These are phyloP conservation scores for Apophysomyces sp. DNA, from an alignment of 371 early-diverging fungal genomes.

Conservation along the genomic window DNA sequence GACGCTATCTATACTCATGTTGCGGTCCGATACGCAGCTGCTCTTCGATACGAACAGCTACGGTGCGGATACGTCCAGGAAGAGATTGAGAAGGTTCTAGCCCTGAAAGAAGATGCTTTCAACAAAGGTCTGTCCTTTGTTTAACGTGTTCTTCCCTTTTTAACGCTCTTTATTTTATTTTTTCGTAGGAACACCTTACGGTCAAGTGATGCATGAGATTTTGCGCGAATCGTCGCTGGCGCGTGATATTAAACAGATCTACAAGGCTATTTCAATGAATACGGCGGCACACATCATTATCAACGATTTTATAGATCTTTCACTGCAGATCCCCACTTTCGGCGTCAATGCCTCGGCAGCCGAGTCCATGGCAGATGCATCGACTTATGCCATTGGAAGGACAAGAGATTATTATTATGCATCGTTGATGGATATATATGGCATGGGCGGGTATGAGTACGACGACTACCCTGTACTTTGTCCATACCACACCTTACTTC, in stretches of 20 bases:
- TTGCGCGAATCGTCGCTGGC: slow-evolving; percentile 51
- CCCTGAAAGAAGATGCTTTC: slow-evolving; percentile 55
- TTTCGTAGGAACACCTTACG: slow-evolving; percentile 30
- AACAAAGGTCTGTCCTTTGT: slow-evolving; percentile 35
- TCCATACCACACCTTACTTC: slow-evolving; percentile 84
- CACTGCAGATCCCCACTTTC: slow-evolving; percentile 64
- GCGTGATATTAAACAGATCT: slow-evolving; percentile 61
- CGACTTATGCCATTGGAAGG: not conserved
- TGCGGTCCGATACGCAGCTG: slow-evolving; percentile 71
- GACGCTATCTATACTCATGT: slow-evolving; percentile 74
- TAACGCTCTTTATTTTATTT: not conserved
- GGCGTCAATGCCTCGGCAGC: slow-evolving; percentile 6
- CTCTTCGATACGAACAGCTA: slow-evolving; percentile 80
- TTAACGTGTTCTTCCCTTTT: not conserved
- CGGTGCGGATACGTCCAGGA: slow-evolving; percentile 77
- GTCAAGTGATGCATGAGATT: slow-evolving; percentile 38
- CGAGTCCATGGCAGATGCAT: not conserved
- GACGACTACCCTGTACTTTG: slow-evolving; percentile 73
- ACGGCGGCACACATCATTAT: slow-evolving; percentile 68
- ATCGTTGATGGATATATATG: slow-evolving; percentile 47
- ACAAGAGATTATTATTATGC: slow-evolving; percentile 20
- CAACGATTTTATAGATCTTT: slow-evolving; percentile 79
- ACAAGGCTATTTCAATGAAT: slow-evolving; percentile 52
- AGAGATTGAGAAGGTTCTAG: slow-evolving; percentile 74
- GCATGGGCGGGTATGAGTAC: slow-evolving; percentile 58